Base-by-base conservation (phyloP, 257 asterid genomes). In the Solanum neorickii region DNA sequence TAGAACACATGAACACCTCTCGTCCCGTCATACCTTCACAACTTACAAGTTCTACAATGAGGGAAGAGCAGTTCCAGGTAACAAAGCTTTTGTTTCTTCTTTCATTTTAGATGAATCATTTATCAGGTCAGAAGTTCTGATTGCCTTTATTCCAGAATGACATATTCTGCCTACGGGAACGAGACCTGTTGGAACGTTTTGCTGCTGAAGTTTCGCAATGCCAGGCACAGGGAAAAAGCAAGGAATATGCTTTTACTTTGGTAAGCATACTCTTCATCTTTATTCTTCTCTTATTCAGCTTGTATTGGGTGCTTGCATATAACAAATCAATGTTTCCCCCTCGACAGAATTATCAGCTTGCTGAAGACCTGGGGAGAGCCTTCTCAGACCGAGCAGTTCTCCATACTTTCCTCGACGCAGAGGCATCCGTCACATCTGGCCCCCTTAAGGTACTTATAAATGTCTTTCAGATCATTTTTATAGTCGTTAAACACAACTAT, bases 311-410 rank as follows among this genome's bases (percentile, higher is more conserved):
- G 60, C 52, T n/a, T 59, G 29, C 33, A 66, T 9, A 27, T 74
- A 85, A 41, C 69, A n/a, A 4, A 31, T 18, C 8, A 5, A 15
- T 12, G 16, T 70, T 86, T 88, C 69, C 82, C 31, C 60, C 65
- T 44, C 84, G 35, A 86, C 98, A 96, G 99, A 92, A 94, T 86
- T 94, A 97, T 87, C 98, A 95, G 91, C 95, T 97, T 60, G 99
- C 99, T 83, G 99, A 94, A 93, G 99, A 97, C 91, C 89, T 97
- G 86, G 99, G 99, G 86, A 92, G 93, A 91, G 99, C 99, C 59
- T 97, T 90, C 89, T 87, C 98, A 5, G 99, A 97, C 86, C 94
- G 96, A 23, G 89, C 97, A 74, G 94, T 93, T 87, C 90, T 94
- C 33, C 93, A 91, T 90, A 91, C 93, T 69, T 92, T 93, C 86